Evolutionary conservation across 2,329 filamentous ascomycete genomes (phyloP), one percentile per base, ranked within the genome.

Genomic region (Colletotrichum sp.): DNA sequence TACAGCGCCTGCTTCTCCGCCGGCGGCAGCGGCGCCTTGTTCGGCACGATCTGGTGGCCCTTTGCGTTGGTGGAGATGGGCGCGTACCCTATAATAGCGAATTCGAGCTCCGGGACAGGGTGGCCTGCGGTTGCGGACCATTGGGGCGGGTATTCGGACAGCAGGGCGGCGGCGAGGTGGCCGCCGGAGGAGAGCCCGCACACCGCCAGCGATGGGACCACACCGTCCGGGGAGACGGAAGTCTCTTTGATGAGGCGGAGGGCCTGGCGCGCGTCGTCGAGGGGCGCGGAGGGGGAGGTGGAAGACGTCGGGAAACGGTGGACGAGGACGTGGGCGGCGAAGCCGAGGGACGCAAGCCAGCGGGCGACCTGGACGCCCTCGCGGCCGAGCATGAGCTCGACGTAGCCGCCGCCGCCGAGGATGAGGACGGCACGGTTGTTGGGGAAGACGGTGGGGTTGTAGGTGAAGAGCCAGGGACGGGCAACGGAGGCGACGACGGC

Each of bases 11-110:
- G 78, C 70, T 79, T 79, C 22, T 72, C 78, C n/a, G 78, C 77
- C 36, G 78, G 78, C n/a, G 74, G 75, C 39, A 79, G 71, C 9
- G 77, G 64, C 6, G 78, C 62, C 68, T 79, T 79, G 56, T 77
- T 61, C 2, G 76, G 67, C 12, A 79, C 58, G 43, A 79, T 71
- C 16, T 77, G 79, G 18, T 76, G 75, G 8, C 78, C 77, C 32
- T 56, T 66, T 13, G 78, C 78, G 32, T 79, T 79, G 7, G 78
- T 79, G 2, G 78, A 79, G 22, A 79, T 79, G n/a, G 78, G 78
- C 9, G 76, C 78, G 67, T 79, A 79, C 13, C 78, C 78, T n/a
- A 79, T 76, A 36, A 79, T 77, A 2, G 75, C 77, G 13, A 79
- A 79, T 4, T 66, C 71, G 0, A 70, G 65, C 7, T 76, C 70